A percentile compares a stretch with the other conserved stretches of the same genome.
These are phyloP conservation scores for Raffaelea deltoideospora DNA, from an alignment of 2,329 filamentous ascomycete genomes.

Conservation along the genomic window DNA sequence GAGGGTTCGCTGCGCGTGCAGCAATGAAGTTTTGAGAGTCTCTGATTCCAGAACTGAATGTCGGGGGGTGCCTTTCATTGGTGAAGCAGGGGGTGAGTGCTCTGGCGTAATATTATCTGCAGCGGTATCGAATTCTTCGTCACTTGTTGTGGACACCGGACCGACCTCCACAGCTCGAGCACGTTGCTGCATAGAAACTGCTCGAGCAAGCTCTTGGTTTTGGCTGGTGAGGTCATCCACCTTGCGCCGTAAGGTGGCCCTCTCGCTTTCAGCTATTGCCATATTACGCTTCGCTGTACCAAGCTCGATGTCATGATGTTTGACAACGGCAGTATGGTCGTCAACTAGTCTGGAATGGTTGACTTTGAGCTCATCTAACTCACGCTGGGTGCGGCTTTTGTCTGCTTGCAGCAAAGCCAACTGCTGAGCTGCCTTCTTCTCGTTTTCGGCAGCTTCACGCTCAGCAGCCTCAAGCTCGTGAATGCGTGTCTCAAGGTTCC, in stretches of 20 bases:
- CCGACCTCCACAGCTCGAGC: constrained; percentile 52
- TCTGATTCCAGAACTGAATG: constrained; percentile 90
- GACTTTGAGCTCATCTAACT: constrained; percentile 80
- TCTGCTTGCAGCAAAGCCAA: constrained; percentile 57
- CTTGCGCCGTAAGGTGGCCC: constrained; percentile 62
- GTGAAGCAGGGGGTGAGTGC: constrained; percentile 78
- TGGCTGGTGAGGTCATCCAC: constrained; percentile 77
- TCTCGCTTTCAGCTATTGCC: constrained; percentile 63
- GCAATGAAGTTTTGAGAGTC: constrained; percentile 83
- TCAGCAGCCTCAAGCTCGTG: constrained; percentile 65
- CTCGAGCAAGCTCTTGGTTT: constrained; percentile 80
- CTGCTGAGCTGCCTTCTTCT: constrained; percentile 63
- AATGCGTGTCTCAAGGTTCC: constrained; percentile 85
- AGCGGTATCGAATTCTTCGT: constrained; percentile 49
- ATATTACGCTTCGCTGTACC: constrained; percentile 70
- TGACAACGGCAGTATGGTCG: constrained; percentile 61
- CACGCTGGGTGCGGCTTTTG: constrained; percentile 64
- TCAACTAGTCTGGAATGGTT: constrained; percentile 65
- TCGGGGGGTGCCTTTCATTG: constrained; percentile 78
- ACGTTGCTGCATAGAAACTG: constrained; percentile 54
- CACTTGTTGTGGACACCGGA: constrained; percentile 38
- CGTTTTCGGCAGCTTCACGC: constrained; percentile 65
- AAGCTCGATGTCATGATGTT: constrained; percentile 80
- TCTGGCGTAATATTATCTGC: constrained; percentile 65
- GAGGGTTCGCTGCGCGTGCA: constrained; percentile 91